These are phyloP conservation scores for Pichia sp. DNA, from an alignment of 1,139 yeast species.

Conservation along the genomic window DNA sequence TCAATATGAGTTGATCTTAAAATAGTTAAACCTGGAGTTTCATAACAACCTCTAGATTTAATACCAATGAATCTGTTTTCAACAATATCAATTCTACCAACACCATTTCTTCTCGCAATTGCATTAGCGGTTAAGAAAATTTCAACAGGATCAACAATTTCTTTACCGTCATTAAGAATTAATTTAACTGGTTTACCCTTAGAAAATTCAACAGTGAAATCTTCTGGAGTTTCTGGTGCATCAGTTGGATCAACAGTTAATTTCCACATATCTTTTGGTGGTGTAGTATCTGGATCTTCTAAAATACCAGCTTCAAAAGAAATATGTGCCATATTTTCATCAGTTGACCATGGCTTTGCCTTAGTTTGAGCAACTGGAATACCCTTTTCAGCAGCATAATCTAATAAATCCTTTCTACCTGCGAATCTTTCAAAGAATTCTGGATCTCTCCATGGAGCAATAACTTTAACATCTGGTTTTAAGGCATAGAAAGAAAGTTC, in stretches of 20 bases:
- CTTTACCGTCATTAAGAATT: slow-evolving; percentile 54
- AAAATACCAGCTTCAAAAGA: slow-evolving; percentile 98
- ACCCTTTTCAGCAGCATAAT: slow-evolving; percentile 83
- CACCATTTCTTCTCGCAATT: slow-evolving; percentile 98
- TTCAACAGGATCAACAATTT: slow-evolving; percentile 80
- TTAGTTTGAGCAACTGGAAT: slow-evolving; percentile 96
- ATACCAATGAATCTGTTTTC: slow-evolving; percentile 98
- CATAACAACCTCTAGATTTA: slow-evolving; percentile 98
- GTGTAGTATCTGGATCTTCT: slow-evolving; percentile 97
- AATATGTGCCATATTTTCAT: slow-evolving; percentile 97
- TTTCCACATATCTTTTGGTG: slow-evolving; percentile 99
- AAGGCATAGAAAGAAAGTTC: slow-evolving; percentile 94
- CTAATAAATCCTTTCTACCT: slow-evolving; percentile 93
- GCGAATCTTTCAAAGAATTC: slow-evolving; percentile 91
- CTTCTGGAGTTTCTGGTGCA: slow-evolving; percentile 92
- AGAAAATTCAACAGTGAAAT: slow-evolving; percentile 71
- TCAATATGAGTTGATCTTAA: slow-evolving; percentile 93
- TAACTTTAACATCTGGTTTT: slow-evolving; percentile 93
- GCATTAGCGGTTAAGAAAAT: slow-evolving; percentile 88
- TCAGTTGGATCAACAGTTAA: slow-evolving; percentile 91
- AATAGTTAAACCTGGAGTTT: slow-evolving; percentile 95
- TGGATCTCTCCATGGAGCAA: slow-evolving; percentile 99
- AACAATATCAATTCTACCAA: slow-evolving; percentile 97
- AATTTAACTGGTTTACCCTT: slow-evolving; percentile 86
- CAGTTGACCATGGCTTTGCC: slow-evolving; percentile 99